Percentiles rank a stretch among this genome's conserved stretches.
Conservation (phyloP, 441 rosid species). For the Adansonia grandidieri region DNA sequence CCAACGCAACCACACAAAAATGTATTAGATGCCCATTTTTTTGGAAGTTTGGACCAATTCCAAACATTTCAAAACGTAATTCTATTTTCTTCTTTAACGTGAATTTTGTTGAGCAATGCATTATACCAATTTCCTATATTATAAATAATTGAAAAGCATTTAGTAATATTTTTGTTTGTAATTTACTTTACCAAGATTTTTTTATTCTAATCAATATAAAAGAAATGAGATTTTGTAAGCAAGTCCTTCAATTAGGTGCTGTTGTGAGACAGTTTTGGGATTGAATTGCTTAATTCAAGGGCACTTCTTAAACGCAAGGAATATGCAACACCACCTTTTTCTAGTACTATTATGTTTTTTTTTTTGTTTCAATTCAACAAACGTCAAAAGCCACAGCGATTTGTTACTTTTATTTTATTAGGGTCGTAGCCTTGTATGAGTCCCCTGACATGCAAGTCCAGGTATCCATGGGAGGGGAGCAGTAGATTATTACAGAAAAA, state of each 20-base stretch:
- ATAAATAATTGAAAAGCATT: not conserved
- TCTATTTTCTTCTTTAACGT: not conserved
- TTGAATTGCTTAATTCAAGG: no score
- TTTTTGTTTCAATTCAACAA: not conserved
- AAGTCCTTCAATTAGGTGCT: no score
- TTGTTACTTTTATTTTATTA: no score
- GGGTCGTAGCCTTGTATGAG: not conserved
- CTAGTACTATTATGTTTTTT: not conserved
- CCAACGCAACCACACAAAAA: not conserved
- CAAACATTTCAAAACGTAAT: not conserved
- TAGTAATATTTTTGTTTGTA: no score
- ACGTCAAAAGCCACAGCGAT: no score
- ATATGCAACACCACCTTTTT: not conserved
- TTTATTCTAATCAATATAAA: no score
- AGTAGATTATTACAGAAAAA: not conserved
- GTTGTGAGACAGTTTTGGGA: no score
- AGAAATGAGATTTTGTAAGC: no score
- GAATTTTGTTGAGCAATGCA: not conserved
- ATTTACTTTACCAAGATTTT: no score
- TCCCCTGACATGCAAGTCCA: not conserved
- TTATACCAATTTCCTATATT: not conserved
- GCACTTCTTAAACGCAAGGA: not conserved
- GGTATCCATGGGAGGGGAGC: not conserved
- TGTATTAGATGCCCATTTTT: not conserved
- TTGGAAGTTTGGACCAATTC: not conserved